These are phyloP conservation scores for Acidomyces sp. DNA, from an alignment of 495 filamentous ascomycete species.

Conservation along the genomic window DNA sequence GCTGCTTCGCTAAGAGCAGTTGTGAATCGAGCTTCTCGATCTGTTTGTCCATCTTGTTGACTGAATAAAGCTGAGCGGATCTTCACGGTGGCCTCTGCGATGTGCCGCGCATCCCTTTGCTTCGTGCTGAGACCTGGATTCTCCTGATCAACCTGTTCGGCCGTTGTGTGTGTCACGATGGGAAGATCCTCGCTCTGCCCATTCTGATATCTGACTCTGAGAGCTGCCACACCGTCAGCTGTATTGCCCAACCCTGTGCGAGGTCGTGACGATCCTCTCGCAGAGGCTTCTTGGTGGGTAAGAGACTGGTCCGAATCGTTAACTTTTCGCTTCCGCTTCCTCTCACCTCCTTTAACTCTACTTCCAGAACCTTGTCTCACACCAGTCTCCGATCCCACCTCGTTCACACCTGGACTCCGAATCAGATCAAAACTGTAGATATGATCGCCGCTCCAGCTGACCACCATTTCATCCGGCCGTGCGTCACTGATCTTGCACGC, in stretches of 20 bases:
- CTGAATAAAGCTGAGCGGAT: constrained; percentile 46
- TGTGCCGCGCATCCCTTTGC: constrained; percentile 39
- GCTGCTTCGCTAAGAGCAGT: constrained; percentile 37
- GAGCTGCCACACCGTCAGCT: constrained; percentile 28
- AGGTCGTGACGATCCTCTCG: constrained; percentile 32
- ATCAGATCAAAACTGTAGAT: constrained; percentile 65
- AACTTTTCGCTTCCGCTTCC: constrained; percentile 46
- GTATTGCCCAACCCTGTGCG: constrained; percentile 27
- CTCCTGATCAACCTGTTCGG: background rate
- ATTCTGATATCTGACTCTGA: constrained; percentile 49
- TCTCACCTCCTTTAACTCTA: constrained; percentile 30
- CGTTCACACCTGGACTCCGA: constrained; percentile 44
- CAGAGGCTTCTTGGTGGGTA: constrained; percentile 27
- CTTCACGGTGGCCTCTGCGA: constrained; percentile 43
- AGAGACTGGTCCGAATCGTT: constrained; percentile 4
- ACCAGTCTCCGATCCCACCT: constrained; percentile 20
- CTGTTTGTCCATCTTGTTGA: constrained; percentile 21
- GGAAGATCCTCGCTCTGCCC: constrained; percentile 46
- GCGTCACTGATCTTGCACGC: constrained; percentile 70
- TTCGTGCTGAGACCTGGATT: constrained; percentile 27
- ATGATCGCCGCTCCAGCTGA: constrained; percentile 63
- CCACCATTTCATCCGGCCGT: constrained; percentile 60
- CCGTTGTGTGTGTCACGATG: constrained; percentile 23
- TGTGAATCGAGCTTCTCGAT: constrained; percentile 32
- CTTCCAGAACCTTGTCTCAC: constrained; percentile 21